phyloP scores from a whole-genome alignment of 371 early-diverging fungal species.

The Mortierella sp. region DNA sequence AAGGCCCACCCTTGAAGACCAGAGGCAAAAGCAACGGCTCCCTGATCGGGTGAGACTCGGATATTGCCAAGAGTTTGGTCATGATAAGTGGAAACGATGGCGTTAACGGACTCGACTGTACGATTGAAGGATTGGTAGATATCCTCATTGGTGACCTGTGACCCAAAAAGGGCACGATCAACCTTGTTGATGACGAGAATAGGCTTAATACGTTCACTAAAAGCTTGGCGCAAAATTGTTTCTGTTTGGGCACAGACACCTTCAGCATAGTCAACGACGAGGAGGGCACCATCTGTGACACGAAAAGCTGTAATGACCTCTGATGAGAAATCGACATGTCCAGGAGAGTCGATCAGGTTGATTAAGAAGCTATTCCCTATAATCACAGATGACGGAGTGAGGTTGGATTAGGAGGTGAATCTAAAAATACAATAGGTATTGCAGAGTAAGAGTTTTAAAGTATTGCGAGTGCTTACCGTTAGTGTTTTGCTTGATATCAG shows the following conservation, averaged over 20 bases:
- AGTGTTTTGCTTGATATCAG: conserved; percentile 93
- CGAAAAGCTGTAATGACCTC: conserved; percentile 99
- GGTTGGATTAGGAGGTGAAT: neutral
- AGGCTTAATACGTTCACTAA: conserved; percentile 99
- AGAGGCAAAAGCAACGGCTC: conserved; percentile 99
- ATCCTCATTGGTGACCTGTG: conserved; percentile 96
- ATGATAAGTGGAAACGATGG: conserved; percentile 93
- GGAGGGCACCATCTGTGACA: conserved; percentile 99
- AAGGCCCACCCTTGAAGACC: conserved; percentile 99
- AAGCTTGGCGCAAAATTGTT: conserved; percentile 99
- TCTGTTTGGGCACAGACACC: conserved; percentile 99
- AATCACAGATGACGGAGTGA: no score
- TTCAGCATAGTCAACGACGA: conserved; percentile 99
- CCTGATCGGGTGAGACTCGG: conserved; percentile 94
- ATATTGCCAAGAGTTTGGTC: conserved; percentile 89
- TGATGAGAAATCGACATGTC: conserved; percentile 99
- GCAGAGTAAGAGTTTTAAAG: no score
- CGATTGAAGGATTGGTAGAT: conserved; percentile 94
- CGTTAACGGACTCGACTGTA: conserved; percentile 97
- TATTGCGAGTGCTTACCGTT: conserved; percentile 65
- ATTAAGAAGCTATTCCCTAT: conserved; percentile 96
- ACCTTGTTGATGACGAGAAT: conserved; percentile 99
- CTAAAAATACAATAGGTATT: no score
- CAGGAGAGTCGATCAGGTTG: conserved; percentile 99
- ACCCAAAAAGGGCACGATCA: conserved; percentile 99